phyloP scores from a whole-genome alignment of 192 early-diverging fungal species.

The Coemansia sp. region DNA sequence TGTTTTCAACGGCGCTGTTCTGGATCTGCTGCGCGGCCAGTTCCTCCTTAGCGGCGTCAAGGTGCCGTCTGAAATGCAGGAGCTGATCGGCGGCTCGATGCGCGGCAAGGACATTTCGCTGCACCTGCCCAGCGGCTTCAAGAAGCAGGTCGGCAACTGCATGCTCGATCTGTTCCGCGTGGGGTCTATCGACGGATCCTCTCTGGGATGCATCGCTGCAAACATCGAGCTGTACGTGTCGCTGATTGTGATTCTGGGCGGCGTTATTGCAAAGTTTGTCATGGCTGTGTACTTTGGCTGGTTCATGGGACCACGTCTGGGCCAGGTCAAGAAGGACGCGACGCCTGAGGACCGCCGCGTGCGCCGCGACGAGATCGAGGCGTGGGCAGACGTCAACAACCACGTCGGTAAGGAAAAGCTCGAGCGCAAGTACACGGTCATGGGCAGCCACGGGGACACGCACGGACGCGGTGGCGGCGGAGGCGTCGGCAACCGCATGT shows the following conservation, averaged over 20 bases:
- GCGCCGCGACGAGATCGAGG: conserved; percentile 72
- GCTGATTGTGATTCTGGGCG: conserved; percentile 67
- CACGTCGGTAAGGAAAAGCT: conserved; percentile 53
- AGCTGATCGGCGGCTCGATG: conserved; percentile 49
- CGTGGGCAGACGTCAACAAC: conserved; percentile 74
- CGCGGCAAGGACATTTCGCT: conserved; percentile 57
- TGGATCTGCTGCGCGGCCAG: conserved; percentile 67
- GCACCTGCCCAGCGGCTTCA: conserved; percentile 56
- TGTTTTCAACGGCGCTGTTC: conserved; percentile 76
- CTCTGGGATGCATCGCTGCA: conserved; percentile 80
- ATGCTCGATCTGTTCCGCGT: conserved; percentile 78
- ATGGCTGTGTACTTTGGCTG: conserved; percentile 81
- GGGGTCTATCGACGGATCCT: conserved; percentile 75
- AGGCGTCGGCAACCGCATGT: conserved; percentile 41
- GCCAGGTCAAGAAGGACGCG: conserved; percentile 64
- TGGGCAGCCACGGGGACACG: conserved; percentile 13
- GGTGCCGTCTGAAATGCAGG: conserved; percentile 23
- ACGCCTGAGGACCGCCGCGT: conserved; percentile 70
- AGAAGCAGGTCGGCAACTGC: conserved; percentile 65
- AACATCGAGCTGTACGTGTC: conserved; percentile 81
- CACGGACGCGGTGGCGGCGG: background rate
- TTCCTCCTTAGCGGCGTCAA: conserved; percentile 62
- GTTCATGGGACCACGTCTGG: conserved; percentile 77
- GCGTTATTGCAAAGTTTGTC: conserved; percentile 70
- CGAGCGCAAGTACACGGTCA: conserved; percentile 53